phyloP scores from a whole-genome alignment of 208 protist species.

The Leishmania guyanensis region DNA sequence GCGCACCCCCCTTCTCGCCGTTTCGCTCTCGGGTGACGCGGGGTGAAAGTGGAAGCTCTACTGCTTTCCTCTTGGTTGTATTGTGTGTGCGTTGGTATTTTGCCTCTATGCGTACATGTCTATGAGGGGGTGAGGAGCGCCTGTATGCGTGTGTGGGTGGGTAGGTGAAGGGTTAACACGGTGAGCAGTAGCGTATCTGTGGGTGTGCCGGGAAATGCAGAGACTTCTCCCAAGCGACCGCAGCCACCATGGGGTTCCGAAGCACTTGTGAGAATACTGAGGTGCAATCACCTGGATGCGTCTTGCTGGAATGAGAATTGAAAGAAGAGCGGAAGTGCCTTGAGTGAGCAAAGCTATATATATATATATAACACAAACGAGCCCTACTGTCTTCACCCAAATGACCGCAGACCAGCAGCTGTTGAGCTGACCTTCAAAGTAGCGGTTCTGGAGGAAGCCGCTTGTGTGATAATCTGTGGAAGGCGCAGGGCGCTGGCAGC shows the following conservation, averaged over 20 bases:
- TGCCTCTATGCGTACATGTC: constrained; percentile 8
- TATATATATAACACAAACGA: background rate
- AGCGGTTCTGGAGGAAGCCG: background rate
- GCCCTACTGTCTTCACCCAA: background rate
- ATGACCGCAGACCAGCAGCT: background rate
- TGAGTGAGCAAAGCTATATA: background rate
- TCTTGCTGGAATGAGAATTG: background rate
- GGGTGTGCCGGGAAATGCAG: background rate
- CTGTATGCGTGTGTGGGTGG: background rate
- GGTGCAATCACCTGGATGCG: background rate
- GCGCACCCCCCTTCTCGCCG: background rate
- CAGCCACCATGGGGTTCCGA: background rate
- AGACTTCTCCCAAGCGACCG: background rate
- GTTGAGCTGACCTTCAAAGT: background rate
- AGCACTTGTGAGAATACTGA: background rate
- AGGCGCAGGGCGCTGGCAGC: background rate
- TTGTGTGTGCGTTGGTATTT: background rate
- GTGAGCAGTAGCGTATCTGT: background rate
- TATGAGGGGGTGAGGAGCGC: background rate
- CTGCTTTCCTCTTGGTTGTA: background rate
- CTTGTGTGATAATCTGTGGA: background rate
- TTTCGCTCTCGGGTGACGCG: background rate
- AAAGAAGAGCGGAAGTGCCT: background rate
- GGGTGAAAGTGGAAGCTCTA: background rate
- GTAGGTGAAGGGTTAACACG: background rate